Evolutionary conservation across 352 stramenopile species (phyloP).

Genomic region (Globisporangium echinulatum): DNA sequence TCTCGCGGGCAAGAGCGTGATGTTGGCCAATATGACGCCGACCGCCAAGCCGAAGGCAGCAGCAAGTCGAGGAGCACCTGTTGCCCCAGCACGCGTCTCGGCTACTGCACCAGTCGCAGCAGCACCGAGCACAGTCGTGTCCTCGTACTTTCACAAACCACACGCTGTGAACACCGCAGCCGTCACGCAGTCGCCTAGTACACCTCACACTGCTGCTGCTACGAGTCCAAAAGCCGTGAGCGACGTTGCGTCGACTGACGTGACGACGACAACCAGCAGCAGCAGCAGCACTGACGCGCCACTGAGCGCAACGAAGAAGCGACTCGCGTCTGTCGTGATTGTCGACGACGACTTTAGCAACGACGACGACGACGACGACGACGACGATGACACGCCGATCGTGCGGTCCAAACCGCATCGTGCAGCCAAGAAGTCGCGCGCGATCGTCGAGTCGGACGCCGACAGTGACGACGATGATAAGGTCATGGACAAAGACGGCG

Average conservation of each 20-base stretch:
- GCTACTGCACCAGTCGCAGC: neutral
- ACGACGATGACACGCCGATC: constrained; percentile 2
- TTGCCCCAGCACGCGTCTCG: neutral
- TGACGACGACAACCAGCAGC: neutral
- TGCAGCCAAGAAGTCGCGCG: constrained; percentile 33
- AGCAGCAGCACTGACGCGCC: neutral
- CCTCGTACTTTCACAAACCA: constrained; percentile 29
- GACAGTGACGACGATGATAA: constrained; percentile 15
- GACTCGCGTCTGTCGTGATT: constrained; percentile 15
- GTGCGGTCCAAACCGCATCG: constrained; percentile 26
- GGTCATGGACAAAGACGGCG: neutral
- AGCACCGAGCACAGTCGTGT: constrained; percentile 20
- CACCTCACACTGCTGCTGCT: neutral
- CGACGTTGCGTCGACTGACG: constrained; percentile 7
- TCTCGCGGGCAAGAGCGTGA: constrained; percentile 14
- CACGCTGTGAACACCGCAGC: neutral
- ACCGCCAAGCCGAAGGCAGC: neutral
- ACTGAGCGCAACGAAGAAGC: constrained; percentile 18
- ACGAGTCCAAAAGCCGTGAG: constrained; percentile 23
- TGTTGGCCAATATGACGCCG: constrained; percentile 21
- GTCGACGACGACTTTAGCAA: constrained; percentile 30
- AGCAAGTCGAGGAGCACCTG: neutral
- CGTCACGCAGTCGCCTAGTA: neutral
- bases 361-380: constrained; percentile 21
- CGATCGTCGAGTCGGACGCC: constrained; percentile 65